phyloP scores from a whole-genome alignment of 2,329 filamentous ascomycete species.

The Penicillium rolfsii region DNA sequence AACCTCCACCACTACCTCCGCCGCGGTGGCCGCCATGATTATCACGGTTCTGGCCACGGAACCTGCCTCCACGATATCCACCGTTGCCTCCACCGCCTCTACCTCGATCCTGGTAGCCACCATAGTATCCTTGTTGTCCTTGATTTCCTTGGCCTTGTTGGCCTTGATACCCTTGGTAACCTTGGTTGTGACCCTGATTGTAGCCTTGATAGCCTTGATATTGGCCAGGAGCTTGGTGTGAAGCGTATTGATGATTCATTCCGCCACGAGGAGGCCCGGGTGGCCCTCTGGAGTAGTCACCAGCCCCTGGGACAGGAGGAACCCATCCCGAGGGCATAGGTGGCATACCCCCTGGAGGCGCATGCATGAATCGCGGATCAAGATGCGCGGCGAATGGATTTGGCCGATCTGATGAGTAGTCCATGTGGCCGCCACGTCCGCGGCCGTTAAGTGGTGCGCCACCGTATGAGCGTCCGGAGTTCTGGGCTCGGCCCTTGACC shows the following conservation, averaged over 20 bases:
- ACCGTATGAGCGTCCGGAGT: slow-evolving; percentile 70
- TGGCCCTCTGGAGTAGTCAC: slow-evolving; percentile 41
- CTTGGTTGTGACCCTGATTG: slow-evolving; percentile 26
- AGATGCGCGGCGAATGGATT: slow-evolving; percentile 55
- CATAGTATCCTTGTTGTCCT: slow-evolving; percentile 24
- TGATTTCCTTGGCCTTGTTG: slow-evolving; percentile 4
- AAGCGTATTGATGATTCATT: slow-evolving; percentile 30
- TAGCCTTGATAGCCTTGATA: slow-evolving; percentile 32
- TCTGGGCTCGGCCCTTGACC: slow-evolving; percentile 67
- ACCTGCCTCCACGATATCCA: slow-evolving; percentile 22
- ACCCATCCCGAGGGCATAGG: slow-evolving; percentile 42
- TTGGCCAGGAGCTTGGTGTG: slow-evolving; percentile 25
- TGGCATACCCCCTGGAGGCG: slow-evolving; percentile 34
- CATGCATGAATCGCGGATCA: slow-evolving; percentile 48
- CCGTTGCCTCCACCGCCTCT: slow-evolving; percentile 30
- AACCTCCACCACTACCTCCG: slow-evolving; percentile 41
- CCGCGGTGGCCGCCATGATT: slow-evolving; percentile 36
- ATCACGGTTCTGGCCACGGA: slow-evolving; percentile 35
- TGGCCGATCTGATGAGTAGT: slow-evolving; percentile 53
- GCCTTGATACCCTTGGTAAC: slow-evolving; percentile 12
- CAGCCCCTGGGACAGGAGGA: slow-evolving; percentile 36
- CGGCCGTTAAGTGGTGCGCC: slow-evolving; percentile 64
- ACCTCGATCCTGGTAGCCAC: slow-evolving; percentile 30
- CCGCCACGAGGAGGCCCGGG: slow-evolving; percentile 46
- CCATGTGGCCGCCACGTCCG: slow-evolving; percentile 56